Base-by-base conservation (phyloP, 1,284 basidiomycete genomes). In the Abortiporus biennis region DNA sequence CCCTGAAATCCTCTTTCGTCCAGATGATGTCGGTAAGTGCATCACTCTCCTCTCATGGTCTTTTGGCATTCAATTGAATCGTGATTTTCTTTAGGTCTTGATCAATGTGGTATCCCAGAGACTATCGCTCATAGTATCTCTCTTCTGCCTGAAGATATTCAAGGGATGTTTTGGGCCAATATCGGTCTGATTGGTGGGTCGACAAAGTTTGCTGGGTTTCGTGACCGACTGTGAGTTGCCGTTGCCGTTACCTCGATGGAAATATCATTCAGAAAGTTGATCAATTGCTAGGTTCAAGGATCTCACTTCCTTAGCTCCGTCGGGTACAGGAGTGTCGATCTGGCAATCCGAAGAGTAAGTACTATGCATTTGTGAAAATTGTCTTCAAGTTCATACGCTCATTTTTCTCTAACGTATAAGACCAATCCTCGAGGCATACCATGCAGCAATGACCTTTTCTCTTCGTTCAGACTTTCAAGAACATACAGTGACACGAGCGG, bases 91-190 rank as follows among this genome's bases (percentile, higher is more conserved):
- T 22, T 17, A 92, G 91, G 91, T 3, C 64, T 97, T 32, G 74
- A 83, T 9, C 92, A 96, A 58, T 71, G 75, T 15, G 91, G 92
- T 1, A 65, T 97, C 13, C 71, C 90, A 19, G 74, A 76, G 43
- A 80, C 85, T 4, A 78, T 96, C 43, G 83, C 85, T 25, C 58
- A 76, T 44, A 82, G 85, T 43, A 92, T 97, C 56, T 68, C 73
- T 1, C 64, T 73, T 24, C 74, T 93, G 47, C 87, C 87, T 0
- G 68, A 74, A 38, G 88, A 92, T 53, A 54, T 93, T 25, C 88
- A 82, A 51, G 92, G 89, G 20, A 79, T 96, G 80, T 92, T 92
- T 63, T 97, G 92, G 92, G 79, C 80, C 29, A 92, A 97, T 60
- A 92, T 98, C 48, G 85, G 89, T 4, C 66, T 96, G 45, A 77